Base-by-base conservation (phyloP, 2,329 filamentous ascomycete species). In the Exophiala oligosperma region DNA sequence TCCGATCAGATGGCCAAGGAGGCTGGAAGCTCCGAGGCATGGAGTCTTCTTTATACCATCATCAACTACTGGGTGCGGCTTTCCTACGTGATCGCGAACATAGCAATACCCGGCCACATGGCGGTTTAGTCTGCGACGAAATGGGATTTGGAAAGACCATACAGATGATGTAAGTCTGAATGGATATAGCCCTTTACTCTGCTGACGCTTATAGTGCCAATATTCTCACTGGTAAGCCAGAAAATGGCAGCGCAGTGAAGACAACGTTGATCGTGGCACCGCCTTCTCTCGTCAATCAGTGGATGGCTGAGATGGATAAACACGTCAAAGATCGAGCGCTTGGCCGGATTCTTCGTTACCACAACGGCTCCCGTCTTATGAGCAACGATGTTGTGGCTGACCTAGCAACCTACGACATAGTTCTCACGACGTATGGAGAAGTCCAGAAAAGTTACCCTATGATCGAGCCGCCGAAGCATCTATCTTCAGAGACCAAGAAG, bases 101-200 rank as follows among this genome's bases (percentile, higher is more conserved):
- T 41, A 50, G 53, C 17, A 46, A 49, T 1, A 28, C 43, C 50
- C 59, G 52, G 44, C 71, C 73, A 1, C 59, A 51, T 14, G 75
- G 74, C 4, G 74, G 75, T 0, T 64, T 77, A 17, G 66, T 75
- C 1, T 73, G 71, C 29, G 74, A 77, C 52, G 68, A 70, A 8
- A 76, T 76, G 74, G 74, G 75, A 0, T 71, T 76, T 28, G 75
- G 74, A 1, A 77, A 76, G 59, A 75, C 73, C 0, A 67, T 74
- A 2, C 70, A 72, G 53, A 67, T 70, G 40, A 66, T 76, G 41
- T 68, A 69, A 72, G 65, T 53, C 28, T 9, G 50, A 5, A 24
- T 24, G 4, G 38, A 12, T 43, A 38, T 28, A 38, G 35, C 54
- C 17, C 17, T 28, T 32, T n/a, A 21, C 3, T 48, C 17, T 55